phyloP scores from a whole-genome alignment of 1,284 basidiomycete species.

The Albatrellus sp. region DNA sequence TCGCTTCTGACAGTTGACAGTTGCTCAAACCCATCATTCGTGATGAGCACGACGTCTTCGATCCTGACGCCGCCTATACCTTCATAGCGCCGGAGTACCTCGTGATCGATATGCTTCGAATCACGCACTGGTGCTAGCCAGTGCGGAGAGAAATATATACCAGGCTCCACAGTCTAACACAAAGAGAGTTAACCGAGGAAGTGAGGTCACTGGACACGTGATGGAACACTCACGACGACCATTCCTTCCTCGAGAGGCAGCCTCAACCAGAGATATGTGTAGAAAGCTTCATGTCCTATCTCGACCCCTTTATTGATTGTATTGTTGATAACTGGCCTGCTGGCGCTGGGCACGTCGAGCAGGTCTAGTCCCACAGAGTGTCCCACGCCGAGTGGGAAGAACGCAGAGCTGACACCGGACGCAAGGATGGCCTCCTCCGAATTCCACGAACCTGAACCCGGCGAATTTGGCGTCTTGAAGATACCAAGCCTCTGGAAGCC shows the following conservation, averaged over 20 bases:
- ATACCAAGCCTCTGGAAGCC: conserved; percentile 80
- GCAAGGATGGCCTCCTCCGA: conserved; percentile 59
- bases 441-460: conserved; percentile 39
- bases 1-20: conserved; percentile 73
- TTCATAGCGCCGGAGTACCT: conserved; percentile 62
- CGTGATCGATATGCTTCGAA: conserved; percentile 61
- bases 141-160: conserved; percentile 77
- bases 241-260: conserved; percentile 63
- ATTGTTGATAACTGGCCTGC: conserved; percentile 45
- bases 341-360: conserved; percentile 71
- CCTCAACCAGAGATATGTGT: conserved; percentile 67
- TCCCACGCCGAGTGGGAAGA: conserved; percentile 88
- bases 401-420: conserved; percentile 67
- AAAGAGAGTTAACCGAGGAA: not conserved
- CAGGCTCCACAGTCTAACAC: conserved; percentile 73
- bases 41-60: conserved; percentile 79
- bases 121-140: conserved; percentile 57
- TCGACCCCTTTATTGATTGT: conserved; percentile 28
- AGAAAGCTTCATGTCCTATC: conserved; percentile 53
- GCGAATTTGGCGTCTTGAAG: conserved; percentile 46
- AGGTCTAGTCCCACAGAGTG: conserved; percentile 86
- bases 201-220: not conserved
- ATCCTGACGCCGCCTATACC: conserved; percentile 80
- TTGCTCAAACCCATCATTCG: conserved; percentile 55
- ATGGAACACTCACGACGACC: conserved; percentile 54